Base-by-base conservation (phyloP, 2,329 filamentous ascomycete genomes). In the Stagonosporopsis vannaccii region DNA sequence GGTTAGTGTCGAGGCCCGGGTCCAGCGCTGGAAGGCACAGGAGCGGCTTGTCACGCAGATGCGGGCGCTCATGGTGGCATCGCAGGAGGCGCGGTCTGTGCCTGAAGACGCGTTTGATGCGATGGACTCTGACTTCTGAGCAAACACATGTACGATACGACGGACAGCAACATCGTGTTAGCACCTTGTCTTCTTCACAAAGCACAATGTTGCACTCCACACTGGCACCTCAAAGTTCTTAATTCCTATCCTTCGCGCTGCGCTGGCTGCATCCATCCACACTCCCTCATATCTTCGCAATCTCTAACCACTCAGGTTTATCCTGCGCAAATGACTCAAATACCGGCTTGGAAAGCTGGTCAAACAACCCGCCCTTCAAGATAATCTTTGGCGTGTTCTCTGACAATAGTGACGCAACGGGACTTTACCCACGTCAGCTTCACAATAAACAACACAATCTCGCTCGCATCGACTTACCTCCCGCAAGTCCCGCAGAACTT, bases 401-500 rank as follows among this genome's bases (percentile, higher is more conserved):
- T 3, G 42, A 47, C 2, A 62, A 8, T 8, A 70, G 17, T 1
- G 68, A 64, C 12, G 51, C 54, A 6, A 73, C 45, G 0, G 70
- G 70, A 33, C 71, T 74, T 51, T 7, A 6, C 13, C 2, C 2
- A 17, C 11, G 19, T 51, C 23, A 51, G 48, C 22, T 15, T 19
- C 17, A 9, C 12, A 8, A 11, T 7, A 19, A 4, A 5, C 2
- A 41, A 7, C 43, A 12, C 9, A 13, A 6, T n/a, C 7, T 26
- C 0, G 6, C 8, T 15, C 9, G 6, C 25, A 13, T 33, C 4
- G 2, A 49, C 66, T 51, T 50, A 70, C 69, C 62, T 67, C 25
- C 72, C 72, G 47, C 72, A 73, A n/a, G 62, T 65, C 7, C 64
- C 51, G 39, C 71, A 74, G 45, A 74, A 74, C 30, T 67, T 56